phyloP scores from a whole-genome alignment of 2,329 filamentous ascomycete species.

The Parafenestella ontariensis region DNA sequence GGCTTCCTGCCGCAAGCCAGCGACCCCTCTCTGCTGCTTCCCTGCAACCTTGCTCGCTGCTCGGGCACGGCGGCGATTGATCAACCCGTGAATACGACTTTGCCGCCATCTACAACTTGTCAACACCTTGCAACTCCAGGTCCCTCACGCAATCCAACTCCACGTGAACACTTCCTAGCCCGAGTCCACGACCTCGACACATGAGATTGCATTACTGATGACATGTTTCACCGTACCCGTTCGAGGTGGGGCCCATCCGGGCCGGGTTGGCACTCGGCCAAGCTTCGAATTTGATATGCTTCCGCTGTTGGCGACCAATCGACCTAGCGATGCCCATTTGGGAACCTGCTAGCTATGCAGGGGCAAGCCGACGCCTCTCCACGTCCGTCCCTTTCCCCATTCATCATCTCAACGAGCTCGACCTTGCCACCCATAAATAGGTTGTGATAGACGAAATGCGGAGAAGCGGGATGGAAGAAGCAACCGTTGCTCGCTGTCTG shows the following conservation, averaged over 20 bases:
- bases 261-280: conserved; percentile 21
- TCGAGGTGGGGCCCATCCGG: conserved; percentile 28
- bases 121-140: not conserved
- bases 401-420: conserved; percentile 27
- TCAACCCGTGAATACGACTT: not conserved
- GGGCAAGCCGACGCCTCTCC: conserved; percentile 28
- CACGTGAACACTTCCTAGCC: conserved; percentile 1
- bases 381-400: conserved; percentile 26
- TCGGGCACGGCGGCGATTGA: conserved; percentile 21
- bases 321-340: conserved; percentile 19
- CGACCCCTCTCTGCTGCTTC: conserved; percentile 21
- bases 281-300: conserved; percentile 34
- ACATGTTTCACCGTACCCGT: conserved; percentile 36
- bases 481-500: conserved; percentile 17
- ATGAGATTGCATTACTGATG: conserved; percentile 30
- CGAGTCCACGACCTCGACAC: conserved; percentile 23
- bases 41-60: conserved; percentile 3
- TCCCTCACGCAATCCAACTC: not conserved
- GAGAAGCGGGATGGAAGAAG: conserved; percentile 39
- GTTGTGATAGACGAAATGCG: conserved; percentile 42
- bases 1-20: conserved; percentile 29
- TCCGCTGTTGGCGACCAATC: conserved; percentile 36
- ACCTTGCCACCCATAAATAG: conserved; percentile 46
- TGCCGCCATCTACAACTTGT: not conserved
- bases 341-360: conserved; percentile 33